Evolutionary conservation across 176 grass and related monocot species (phyloP).

Genomic region (Triticum urartu): DNA sequence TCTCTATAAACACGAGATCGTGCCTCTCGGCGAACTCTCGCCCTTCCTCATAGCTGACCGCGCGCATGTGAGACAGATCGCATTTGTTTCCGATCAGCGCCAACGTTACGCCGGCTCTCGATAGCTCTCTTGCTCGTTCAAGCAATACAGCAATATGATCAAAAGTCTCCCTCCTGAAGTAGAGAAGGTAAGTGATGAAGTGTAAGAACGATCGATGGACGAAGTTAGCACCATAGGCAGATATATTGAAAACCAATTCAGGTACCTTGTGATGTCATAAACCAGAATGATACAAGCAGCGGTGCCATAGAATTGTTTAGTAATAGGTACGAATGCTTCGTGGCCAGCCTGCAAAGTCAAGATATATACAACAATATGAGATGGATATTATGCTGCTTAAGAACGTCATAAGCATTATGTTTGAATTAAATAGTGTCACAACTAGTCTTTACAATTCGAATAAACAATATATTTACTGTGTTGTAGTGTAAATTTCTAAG

Average conservation of each 20-base stretch:
- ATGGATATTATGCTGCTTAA: conserved; percentile 1
- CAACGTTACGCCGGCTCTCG: conserved; percentile 60
- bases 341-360: conserved; percentile 48
- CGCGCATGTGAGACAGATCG: conserved; percentile 58
- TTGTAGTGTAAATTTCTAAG: background rate
- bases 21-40: conserved; percentile 71
- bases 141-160: conserved; percentile 63
- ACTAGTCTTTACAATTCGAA: background rate
- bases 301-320: conserved; percentile 48
- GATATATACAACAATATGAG: background rate
- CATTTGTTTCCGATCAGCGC: conserved; percentile 65
- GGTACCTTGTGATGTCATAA: conserved; percentile 64
- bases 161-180: conserved; percentile 70
- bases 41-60: conserved; percentile 63
- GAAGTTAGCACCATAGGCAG: background rate
- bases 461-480: background rate
- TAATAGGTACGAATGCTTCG: conserved; percentile 60
- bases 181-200: background rate
- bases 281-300: conserved; percentile 65
- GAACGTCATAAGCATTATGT: background rate
- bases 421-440: background rate
- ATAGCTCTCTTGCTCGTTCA: conserved; percentile 56
- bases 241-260: background rate
- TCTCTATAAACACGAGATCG: conserved; percentile 65
- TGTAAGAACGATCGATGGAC: background rate